A percentile compares a stretch with the other conserved stretches of the same genome.
Conservation (phyloP, 768 basidiomycete species). For the Mrakia frigida region DNA sequence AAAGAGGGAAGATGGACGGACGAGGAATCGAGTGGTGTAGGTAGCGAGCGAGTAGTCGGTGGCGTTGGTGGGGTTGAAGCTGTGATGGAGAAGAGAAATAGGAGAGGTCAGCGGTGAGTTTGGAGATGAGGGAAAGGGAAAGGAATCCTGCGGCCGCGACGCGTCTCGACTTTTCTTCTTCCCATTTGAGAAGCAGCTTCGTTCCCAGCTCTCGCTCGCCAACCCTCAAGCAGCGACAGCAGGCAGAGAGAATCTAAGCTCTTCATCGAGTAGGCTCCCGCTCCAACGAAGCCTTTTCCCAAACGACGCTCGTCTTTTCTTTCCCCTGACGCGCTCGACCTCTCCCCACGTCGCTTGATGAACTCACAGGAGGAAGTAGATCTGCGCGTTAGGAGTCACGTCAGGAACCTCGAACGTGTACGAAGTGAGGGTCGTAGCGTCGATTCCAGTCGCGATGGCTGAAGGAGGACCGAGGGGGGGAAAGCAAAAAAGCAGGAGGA, state of each 20-base stretch:
- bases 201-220: no score
- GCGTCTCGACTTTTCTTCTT: no score
- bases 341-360: neutral
- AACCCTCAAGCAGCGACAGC: no score
- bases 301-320: neutral
- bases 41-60: conserved; percentile 20
- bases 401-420: conserved; percentile 28
- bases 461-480: neutral
- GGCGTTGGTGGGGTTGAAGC: conserved; percentile 27
- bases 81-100: neutral
- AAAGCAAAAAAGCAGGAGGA: neutral
- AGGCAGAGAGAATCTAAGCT: no score
- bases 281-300: no score
- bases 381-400: conserved; percentile 24
- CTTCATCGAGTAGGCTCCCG: neutral
- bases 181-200: no score
- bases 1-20: neutral
- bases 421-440: conserved; percentile 14
- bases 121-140: neutral
- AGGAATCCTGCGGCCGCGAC: neutral
- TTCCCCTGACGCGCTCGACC: neutral
- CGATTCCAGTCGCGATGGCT: conserved; percentile 30
- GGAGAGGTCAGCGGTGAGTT: neutral
- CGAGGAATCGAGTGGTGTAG: conserved; percentile 26
- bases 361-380: conserved; percentile 33